Evolutionary conservation across 495 filamentous ascomycete genomes (phyloP).

Genomic region (Barbatosphaeria neglecta): DNA sequence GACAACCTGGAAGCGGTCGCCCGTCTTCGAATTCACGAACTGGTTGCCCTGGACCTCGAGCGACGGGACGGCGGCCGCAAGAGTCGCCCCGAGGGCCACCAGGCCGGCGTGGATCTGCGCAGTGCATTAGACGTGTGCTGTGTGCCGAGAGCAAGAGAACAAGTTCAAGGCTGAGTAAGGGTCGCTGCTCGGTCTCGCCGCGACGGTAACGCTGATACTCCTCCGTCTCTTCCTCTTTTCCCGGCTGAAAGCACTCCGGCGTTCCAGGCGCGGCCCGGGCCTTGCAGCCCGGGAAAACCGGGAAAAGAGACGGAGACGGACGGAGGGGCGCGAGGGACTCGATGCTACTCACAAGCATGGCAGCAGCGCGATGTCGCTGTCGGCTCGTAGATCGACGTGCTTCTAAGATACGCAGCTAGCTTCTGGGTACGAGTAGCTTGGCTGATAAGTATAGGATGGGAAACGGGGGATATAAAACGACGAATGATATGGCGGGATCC

Average conservation of each 20-base stretch:
- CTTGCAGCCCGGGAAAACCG: background rate
- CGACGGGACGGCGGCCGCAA: constrained; percentile 56
- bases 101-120: constrained; percentile 27
- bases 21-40: constrained; percentile 71
- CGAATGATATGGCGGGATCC: too few relatives aligned
- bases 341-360: constrained; percentile 1
- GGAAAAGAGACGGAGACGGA: background rate
- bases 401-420: too few relatives aligned
- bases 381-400: background rate
- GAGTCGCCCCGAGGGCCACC: constrained; percentile 34
- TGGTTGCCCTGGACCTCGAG: constrained; percentile 64
- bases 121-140: background rate
- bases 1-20: constrained; percentile 76
- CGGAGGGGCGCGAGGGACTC: background rate
- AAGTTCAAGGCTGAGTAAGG: too few relatives aligned
- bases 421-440: too few relatives aligned
- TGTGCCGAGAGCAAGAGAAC: background rate
- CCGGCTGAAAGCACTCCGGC: too few relatives aligned
- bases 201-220: too few relatives aligned
- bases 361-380: background rate
- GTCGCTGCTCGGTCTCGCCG: too few relatives aligned
- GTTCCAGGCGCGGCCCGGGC: too few relatives aligned
- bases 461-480: too few relatives aligned
- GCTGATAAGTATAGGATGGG: too few relatives aligned
- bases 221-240: too few relatives aligned